Evolutionary conservation across 1,139 yeast genomes (phyloP).

Genomic region (Taphrina pruni): DNA sequence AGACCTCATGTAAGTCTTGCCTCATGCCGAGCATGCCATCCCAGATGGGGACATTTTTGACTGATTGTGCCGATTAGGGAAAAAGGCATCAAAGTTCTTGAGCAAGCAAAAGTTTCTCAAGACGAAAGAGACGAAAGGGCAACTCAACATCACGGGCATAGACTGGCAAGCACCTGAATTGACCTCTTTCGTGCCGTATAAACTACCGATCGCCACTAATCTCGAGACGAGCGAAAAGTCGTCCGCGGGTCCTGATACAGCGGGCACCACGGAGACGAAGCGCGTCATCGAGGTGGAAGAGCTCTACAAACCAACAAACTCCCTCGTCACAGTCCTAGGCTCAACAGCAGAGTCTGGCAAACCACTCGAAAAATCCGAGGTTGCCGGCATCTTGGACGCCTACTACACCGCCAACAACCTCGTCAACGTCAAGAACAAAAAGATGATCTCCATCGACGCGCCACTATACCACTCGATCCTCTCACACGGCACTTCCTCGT

Average conservation of each 20-base stretch:
- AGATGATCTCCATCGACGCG: slow-evolving; percentile 19
- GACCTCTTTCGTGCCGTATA: slow-evolving; percentile 21
- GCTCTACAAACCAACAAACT: slow-evolving; percentile 14
- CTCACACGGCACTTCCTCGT: not conserved
- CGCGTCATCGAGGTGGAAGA: slow-evolving; percentile 2
- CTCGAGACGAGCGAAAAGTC: not conserved
- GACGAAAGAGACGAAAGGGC: slow-evolving; percentile 36
- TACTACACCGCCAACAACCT: slow-evolving; percentile 14
- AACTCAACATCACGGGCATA: slow-evolving; percentile 23
- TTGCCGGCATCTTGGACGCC: not conserved
- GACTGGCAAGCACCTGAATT: slow-evolving; percentile 17
- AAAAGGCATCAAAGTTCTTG: slow-evolving; percentile 31
- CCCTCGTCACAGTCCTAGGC: not conserved
- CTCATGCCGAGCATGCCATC: not conserved
- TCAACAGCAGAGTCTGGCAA: not conserved
- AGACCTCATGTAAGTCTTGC: slow-evolving; percentile 17
- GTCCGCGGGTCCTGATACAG: not conserved
- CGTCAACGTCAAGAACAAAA: slow-evolving; percentile 3
- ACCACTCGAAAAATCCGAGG: not conserved
- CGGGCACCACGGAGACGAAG: not conserved
- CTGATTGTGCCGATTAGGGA: slow-evolving; percentile 9
- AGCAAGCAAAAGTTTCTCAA: slow-evolving; percentile 33
- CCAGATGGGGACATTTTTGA: too few relatives aligned
- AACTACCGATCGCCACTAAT: slow-evolving; percentile 3
- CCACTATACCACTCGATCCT: slow-evolving; percentile 10